Evolutionary conservation across 495 filamentous ascomycete species (phyloP).

Genomic region (Sporormia fimetaria): DNA sequence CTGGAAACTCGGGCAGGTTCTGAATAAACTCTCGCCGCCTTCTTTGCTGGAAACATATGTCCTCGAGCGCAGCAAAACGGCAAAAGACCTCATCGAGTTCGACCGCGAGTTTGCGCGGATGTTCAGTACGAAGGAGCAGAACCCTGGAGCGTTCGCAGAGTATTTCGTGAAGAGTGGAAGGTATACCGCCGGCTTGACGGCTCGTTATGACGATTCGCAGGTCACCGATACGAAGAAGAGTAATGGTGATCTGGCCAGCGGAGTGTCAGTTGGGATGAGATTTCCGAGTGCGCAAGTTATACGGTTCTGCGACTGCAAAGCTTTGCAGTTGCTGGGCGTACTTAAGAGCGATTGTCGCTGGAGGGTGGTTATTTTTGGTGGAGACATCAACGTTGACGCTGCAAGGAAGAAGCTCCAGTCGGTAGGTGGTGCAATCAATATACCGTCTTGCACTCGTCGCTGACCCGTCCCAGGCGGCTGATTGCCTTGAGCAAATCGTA

Average conservation of each 20-base stretch:
- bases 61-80: slow-evolving; percentile 54
- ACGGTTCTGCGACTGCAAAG: slow-evolving; percentile 45
- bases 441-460: not conserved
- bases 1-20: slow-evolving; percentile 63
- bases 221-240: slow-evolving; percentile 12
- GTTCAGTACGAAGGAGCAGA: slow-evolving; percentile 37
- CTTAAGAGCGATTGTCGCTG: slow-evolving; percentile 46
- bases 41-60: slow-evolving; percentile 57
- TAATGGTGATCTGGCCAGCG: slow-evolving; percentile 30
- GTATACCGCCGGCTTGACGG: slow-evolving; percentile 55
- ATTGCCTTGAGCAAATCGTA: slow-evolving; percentile 34
- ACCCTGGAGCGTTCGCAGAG: slow-evolving; percentile 37
- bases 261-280: slow-evolving; percentile 45
- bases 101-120: slow-evolving; percentile 54
- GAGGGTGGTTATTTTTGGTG: slow-evolving; percentile 50
- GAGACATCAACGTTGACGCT: slow-evolving; percentile 36
- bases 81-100: slow-evolving; percentile 62
- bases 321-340: slow-evolving; percentile 42
- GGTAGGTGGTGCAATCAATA: slow-evolving; percentile 4
- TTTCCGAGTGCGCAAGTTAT: slow-evolving; percentile 48
- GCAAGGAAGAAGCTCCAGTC: slow-evolving; percentile 14
- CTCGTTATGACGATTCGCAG: slow-evolving; percentile 37
- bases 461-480: slow-evolving; percentile 21
- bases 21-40: slow-evolving; percentile 45
- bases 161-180: slow-evolving; percentile 48